Base-by-base conservation (phyloP, 768 basidiomycete species). In the Termitomyces sp. region DNA sequence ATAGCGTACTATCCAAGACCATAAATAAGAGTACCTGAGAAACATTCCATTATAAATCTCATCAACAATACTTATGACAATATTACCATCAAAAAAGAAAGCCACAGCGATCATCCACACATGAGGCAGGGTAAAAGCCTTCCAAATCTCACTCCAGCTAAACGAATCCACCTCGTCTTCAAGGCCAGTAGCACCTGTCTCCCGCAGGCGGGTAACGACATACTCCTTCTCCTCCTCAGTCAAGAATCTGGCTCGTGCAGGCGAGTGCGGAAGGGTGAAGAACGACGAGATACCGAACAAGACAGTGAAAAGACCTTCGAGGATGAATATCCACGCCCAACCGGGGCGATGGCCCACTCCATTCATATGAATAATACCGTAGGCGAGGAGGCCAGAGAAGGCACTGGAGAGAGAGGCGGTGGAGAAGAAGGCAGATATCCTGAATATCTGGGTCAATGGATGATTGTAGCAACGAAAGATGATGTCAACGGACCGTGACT, bases 321-420 rank as follows among this genome's bases (percentile, higher is more conserved):
- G 70, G 53, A 85, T 82, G 66, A 86, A 85, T 49, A 87, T 80
- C 86, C 84, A 89, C 16, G 79, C 74, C 87, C 87, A 89, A 3
- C 85, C 86, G 3, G 78, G 74, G 41, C 76, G 77, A 2, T 75
- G 69, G 0, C 77, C 75, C 10, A 80, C 68, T 12, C 85, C 84
- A 49, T 87, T 65, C 79, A 90, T 83, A 39, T 83, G 73, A 55
- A 83, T 76, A 64, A 91, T 87, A 0, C 81, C 85, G 46, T 79
- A 76, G 0, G 88, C 86, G 24, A 91, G 77, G 4, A 90, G 74
- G 34, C 88, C 87, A 1, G 84, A 86, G 64, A 88, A 87, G 0
- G 85, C 84, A 3, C 85, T 85, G 0, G 87, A 82, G 24, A 85
- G 71, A 0, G 83, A 83, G 2, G 83, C 75, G 0, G 78, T 71